Conservation (phyloP, 2,329 filamentous ascomycete species). For the Didymella segeticola region DNA sequence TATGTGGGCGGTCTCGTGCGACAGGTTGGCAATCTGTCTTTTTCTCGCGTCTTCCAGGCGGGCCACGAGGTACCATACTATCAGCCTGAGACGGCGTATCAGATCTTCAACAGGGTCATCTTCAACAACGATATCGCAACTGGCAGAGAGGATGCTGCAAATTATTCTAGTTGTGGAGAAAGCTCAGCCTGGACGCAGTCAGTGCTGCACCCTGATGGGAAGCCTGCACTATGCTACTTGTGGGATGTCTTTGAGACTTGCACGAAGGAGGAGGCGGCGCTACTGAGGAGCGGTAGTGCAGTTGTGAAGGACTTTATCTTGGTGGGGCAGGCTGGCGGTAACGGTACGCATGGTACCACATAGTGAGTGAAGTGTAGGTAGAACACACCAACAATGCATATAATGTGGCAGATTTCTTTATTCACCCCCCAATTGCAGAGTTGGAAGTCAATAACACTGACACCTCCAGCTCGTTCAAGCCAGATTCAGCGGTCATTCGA, state of each 20-base stretch:
- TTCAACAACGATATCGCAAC: constrained; percentile 53
- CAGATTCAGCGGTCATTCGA: background rate
- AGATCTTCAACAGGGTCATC: constrained; percentile 58
- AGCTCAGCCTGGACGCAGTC: constrained; percentile 18
- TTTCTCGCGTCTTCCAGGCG: constrained; percentile 48
- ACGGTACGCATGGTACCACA: no score
- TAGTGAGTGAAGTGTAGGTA: no score
- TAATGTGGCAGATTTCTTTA: background rate
- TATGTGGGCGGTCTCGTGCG: constrained; percentile 53
- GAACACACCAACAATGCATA: no score
- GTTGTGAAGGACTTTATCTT: constrained; percentile 21
- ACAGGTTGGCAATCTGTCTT: constrained; percentile 47
- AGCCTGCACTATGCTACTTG: constrained; percentile 21
- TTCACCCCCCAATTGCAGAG: no score
- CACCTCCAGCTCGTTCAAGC: background rate
- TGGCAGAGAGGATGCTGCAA: constrained; percentile 35
- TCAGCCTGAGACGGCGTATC: constrained; percentile 57
- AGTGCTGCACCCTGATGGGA: constrained; percentile 3
- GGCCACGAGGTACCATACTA: constrained; percentile 51
- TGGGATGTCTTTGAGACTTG: constrained; percentile 21
- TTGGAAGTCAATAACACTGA: no score
- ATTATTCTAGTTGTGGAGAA: constrained; percentile 9
- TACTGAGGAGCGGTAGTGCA: constrained; percentile 16
- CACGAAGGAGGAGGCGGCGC: constrained; percentile 12
- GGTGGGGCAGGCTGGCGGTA: background rate